Percentiles rank a stretch among this genome's conserved stretches.
These are phyloP conservation scores for Dioscorea zingiberensis DNA, from an alignment of 106 monocot genomes.

Conservation along the genomic window DNA sequence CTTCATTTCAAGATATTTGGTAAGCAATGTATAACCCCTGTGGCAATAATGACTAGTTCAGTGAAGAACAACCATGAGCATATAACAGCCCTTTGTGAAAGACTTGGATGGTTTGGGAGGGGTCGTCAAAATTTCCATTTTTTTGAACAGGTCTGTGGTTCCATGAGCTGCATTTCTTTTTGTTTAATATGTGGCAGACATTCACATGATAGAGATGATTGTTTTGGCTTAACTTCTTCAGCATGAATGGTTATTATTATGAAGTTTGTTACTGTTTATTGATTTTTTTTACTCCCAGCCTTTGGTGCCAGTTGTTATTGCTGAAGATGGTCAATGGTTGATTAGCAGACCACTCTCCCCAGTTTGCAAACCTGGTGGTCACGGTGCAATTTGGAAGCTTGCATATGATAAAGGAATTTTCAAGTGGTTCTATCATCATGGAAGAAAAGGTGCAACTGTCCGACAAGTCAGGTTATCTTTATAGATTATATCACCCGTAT, in stretches of 20 bases:
- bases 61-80: slow-evolving; percentile 88
- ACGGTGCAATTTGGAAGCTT: slow-evolving; percentile 99
- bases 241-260: too few species aligned
- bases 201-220: neutral
- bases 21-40: slow-evolving; percentile 82
- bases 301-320: slow-evolving; percentile 82
- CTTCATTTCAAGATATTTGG: slow-evolving; percentile 84
- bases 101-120: slow-evolving; percentile 80
- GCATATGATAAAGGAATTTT: slow-evolving; percentile 91
- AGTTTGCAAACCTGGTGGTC: slow-evolving; percentile 93
- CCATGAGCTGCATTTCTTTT: neutral
- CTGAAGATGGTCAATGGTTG: slow-evolving; percentile 87
- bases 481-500: neutral
- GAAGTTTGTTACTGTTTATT: neutral
- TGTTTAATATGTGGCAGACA: neutral
- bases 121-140: slow-evolving; percentile 60
- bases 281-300: slow-evolving; percentile 36
- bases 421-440: slow-evolving; percentile 70
- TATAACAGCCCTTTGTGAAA: slow-evolving; percentile 68
- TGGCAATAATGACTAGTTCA: slow-evolving; percentile 98
- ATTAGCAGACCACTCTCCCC: slow-evolving; percentile 44
- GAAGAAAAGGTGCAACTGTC: slow-evolving; percentile 90
- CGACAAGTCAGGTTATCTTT: slow-evolving; percentile 92
- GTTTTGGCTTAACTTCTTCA: neutral
- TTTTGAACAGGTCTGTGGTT: slow-evolving; percentile 76